Percentiles rank a stretch among this genome's conserved stretches.
These are phyloP conservation scores for Trapa incisa DNA, from an alignment of 345 rosid genomes.

Conservation along the genomic window DNA sequence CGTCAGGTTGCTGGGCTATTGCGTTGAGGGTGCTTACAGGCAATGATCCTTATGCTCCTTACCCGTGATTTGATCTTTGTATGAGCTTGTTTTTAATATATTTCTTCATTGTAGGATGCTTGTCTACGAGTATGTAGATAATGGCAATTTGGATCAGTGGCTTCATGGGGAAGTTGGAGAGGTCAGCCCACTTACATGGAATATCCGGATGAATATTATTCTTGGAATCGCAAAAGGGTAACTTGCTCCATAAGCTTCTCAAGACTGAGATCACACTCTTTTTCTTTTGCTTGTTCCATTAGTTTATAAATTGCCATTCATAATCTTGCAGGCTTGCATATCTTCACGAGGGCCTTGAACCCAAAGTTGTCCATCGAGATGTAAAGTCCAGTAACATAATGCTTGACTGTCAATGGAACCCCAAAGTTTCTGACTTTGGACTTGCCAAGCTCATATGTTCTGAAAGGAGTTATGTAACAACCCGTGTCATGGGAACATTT, in stretches of 20 bases:
- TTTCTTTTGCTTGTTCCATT: background rate
- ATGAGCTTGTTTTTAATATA: background rate
- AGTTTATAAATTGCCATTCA: background rate
- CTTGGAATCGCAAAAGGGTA: conserved; percentile 95
- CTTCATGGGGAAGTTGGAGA: conserved; percentile 90
- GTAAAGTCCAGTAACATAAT: conserved; percentile 84
- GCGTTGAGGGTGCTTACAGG: conserved; percentile 97
- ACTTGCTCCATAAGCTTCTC: background rate
- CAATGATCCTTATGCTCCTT: conserved; percentile 8
- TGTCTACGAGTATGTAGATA: conserved; percentile 81
- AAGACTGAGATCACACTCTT: background rate
- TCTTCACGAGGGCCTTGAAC: conserved; percentile 98
- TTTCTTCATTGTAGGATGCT: conserved; percentile 49
- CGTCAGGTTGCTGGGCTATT: conserved; percentile 76
- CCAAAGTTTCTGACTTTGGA: conserved; percentile 94
- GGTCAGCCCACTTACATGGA: conserved; percentile 81
- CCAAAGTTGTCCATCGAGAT: conserved; percentile 92
- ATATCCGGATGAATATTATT: conserved; percentile 73
- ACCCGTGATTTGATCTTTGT: conserved; percentile 1
- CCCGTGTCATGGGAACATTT: conserved; percentile 96
- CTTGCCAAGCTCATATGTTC: conserved; percentile 86
- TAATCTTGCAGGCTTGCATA: conserved; percentile 60
- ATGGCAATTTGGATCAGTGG: conserved; percentile 95
- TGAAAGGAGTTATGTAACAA: conserved; percentile 75
- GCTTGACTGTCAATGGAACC: conserved; percentile 79